Conservation (phyloP, 352 stramenopile genomes). For the Globisporangium sylvaticum region DNA sequence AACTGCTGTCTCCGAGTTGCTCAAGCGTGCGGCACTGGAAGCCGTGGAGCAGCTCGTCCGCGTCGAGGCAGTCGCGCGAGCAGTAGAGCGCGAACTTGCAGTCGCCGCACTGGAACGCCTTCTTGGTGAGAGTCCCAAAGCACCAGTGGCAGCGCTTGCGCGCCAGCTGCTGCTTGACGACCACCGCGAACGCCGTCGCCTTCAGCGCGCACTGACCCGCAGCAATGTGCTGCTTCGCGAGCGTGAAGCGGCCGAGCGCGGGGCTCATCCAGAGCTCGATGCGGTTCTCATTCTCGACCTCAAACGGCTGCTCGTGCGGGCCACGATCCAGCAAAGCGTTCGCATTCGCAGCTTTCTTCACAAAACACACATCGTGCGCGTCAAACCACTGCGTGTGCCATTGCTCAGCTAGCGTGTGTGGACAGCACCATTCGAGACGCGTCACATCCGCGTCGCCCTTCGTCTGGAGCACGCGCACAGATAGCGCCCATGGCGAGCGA, state of each 20-base stretch:
- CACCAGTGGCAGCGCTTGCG: constrained; percentile 54
- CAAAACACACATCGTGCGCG: constrained; percentile 5
- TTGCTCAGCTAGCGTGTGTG: background rate
- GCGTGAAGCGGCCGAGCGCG: constrained; percentile 29
- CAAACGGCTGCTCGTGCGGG: constrained; percentile 19
- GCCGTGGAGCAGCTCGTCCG: constrained; percentile 43
- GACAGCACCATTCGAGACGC: constrained; percentile 7
- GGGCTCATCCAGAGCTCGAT: constrained; percentile 20
- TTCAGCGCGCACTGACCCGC: constrained; percentile 29
- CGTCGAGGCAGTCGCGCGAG: constrained; percentile 37
- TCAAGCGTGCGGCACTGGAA: constrained; percentile 39
- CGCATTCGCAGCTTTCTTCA: constrained; percentile 1
- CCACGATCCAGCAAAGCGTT: constrained; percentile 17
- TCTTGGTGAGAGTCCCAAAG: constrained; percentile 38
- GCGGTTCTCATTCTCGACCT: constrained; percentile 16
- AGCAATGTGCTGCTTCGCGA: constrained; percentile 24
- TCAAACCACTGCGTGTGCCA: constrained; percentile 24
- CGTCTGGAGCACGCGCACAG: background rate
- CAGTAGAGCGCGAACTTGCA: constrained; percentile 58
- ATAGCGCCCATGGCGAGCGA: background rate
- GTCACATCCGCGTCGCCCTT: background rate
- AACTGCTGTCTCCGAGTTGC: constrained; percentile 13
- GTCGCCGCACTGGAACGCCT: constrained; percentile 44
- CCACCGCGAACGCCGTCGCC: constrained; percentile 49
- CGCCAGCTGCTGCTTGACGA: constrained; percentile 30